Base-by-base conservation (phyloP, 495 filamentous ascomycete genomes). In the Xylaria bambusicola region DNA sequence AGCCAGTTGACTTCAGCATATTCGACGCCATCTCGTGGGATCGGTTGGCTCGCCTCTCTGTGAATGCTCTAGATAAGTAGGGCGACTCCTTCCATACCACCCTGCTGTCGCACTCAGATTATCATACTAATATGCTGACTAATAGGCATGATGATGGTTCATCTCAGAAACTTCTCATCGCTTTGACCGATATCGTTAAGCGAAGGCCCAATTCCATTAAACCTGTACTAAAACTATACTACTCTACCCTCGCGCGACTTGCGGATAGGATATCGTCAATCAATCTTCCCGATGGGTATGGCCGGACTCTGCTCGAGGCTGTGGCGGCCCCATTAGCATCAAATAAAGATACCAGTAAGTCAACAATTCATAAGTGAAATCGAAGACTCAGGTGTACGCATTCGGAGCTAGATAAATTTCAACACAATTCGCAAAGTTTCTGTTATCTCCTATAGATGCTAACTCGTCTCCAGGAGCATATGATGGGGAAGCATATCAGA, bases 1-100 rank as follows among this genome's bases (percentile, higher is more conserved):
- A 68, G 6, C 62, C 66, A 2, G 62, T 67, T 10, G 65, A 68
- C 18, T 71, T 75, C 24, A 46, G 35, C 45, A 53, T 62, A 38
- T 75, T 76, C 20, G 49, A 63, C 26, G 33, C 38, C 0, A 46
- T 56, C 26, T 66, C 73, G 4, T 66, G 76, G 62, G 62, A 64
- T 35, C 71, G 67, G 52, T 61, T 81, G 13, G 69, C 66, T 24
- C 58, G 64, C 15, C 57, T 74, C n/a, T 52, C 78, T 0, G 52
- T 78, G 23, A 53, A 54, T 29, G 67, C 71, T 36, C 59, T 79
- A 17, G 65, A 75, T 29, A 66, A 65, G 70, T 72, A 63, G 44
- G 65, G 51, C n/a, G n/a, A n/a, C 24, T 26, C 26, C 47, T 24
- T 12, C 13, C 26, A 18, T 45, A 45, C n/a, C n/a, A n/a, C 18